Conservation (phyloP, 768 basidiomycete species). For the Holtermanniella nyarrowii region DNA sequence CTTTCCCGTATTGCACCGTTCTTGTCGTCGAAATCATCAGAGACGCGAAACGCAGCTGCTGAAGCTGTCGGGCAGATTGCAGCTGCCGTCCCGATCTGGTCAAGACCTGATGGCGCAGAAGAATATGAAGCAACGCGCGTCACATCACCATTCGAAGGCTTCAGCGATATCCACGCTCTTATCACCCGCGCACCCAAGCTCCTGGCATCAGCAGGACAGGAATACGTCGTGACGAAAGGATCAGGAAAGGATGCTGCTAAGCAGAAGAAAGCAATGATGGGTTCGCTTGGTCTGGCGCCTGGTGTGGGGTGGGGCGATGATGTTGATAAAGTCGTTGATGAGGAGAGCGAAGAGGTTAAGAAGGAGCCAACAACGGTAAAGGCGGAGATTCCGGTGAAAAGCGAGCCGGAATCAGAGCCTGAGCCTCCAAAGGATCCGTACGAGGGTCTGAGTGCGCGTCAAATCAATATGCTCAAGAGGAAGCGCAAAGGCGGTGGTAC, state of each 20-base stretch:
- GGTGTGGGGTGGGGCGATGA: constrained; percentile 33
- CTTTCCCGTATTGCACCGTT: constrained; percentile 77
- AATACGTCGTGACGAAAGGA: constrained; percentile 49
- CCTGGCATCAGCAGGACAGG: constrained; percentile 85
- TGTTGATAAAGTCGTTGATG: constrained; percentile 32
- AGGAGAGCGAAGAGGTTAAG: constrained; percentile 24
- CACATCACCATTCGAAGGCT: not conserved
- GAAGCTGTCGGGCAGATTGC: constrained; percentile 81
- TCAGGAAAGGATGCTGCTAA: constrained; percentile 23
- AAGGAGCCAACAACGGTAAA: not conserved
- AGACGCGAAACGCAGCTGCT: constrained; percentile 82
- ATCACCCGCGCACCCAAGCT: constrained; percentile 60
- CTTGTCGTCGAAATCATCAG: constrained; percentile 81
- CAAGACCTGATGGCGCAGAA: constrained; percentile 11
- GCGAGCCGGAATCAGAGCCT: constrained; percentile 3
- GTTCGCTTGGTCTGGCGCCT: constrained; percentile 27
- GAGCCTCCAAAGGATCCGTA: constrained; percentile 29
- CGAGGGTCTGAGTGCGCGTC: constrained; percentile 68
- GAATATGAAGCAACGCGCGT: not conserved
- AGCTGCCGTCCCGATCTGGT: constrained; percentile 68
- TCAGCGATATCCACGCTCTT: constrained; percentile 50
- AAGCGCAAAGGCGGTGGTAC: constrained; percentile 81
- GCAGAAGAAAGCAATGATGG: constrained; percentile 31
- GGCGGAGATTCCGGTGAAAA: constrained; percentile 1
- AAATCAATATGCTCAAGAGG: constrained; percentile 85